Conservation (phyloP, 306 rosid genomes). For the peach (Prunus persica) region Prunus_persica_NCBIv2 NC_034012.1:3070501-3071000, state of each 20-base stretch:
- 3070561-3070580: neutral
- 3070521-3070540: neutral
- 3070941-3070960: neutral
- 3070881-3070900: conserved; percentile 65
- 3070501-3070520: conserved; percentile 8
- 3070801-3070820: conserved; percentile 96
- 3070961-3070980: neutral
- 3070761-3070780: conserved; percentile 88
- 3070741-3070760: conserved; percentile 98
- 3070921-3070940: conserved; percentile 39
- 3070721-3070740: conserved; percentile 10
- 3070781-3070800: conserved; percentile 91
- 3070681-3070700: neutral
- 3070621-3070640: too few species aligned
- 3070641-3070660: neutral
- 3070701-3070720: neutral
- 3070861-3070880: conserved; percentile 90
- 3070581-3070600: neutral
- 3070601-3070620: neutral
- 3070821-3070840: conserved; percentile 89
- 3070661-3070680: neutral
- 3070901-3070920: conserved; percentile 66
- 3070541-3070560: neutral
- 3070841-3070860: conserved; percentile 97
- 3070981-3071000: neutral